Evolutionary conservation across 768 basidiomycete genomes (phyloP), one percentile per base, ranked within the genome.

Genomic region (Amanita rubescens): DNA sequence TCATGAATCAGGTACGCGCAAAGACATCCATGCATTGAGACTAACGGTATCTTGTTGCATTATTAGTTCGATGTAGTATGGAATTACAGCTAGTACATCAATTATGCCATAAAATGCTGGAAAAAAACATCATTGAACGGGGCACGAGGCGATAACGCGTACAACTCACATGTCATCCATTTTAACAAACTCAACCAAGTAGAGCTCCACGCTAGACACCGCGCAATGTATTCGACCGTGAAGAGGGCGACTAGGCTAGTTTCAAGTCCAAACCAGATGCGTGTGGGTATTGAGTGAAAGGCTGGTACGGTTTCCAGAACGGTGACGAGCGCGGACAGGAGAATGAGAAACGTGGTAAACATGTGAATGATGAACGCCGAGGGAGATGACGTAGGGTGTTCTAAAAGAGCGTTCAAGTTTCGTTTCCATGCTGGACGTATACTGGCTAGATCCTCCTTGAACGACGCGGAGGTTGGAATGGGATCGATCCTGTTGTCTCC

Each of bases 11-110:
- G 30, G 43, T 53, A 9, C 37, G 22, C 5, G 33, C 14, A 8
- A 48, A 12, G 8, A 11, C 24, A 14, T 49, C 34, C 10, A 48
- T 39, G 5, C 25, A 59, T 53, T 35, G 38, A 49, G 33, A 58
- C 55, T 37, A 59, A 90, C 90, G 1, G 91, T 94, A 67, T 96
- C 93, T 70, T 92, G 87, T 34, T 80, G 82, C 10, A 94, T 63
- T 25, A 88, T 68, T 48, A 94, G 75, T 69, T 94, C 93, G 50
- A 95, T 81, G 65, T 92, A 94, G 63, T 93, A 94, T 2, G 93
- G 93, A 20, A 89, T 61, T 44, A 95, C 92, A 3, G 91, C 86
- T 53, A 94, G 75, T 14, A 92, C 67, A 62, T 95, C 93, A 64
- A 92, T 30, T 20, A 94, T 77, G 4, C 89, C 90, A 65, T 87